Evolutionary conservation across 208 protist genomes (phyloP).

Genomic region (Wallacemonas sp.): DNA sequence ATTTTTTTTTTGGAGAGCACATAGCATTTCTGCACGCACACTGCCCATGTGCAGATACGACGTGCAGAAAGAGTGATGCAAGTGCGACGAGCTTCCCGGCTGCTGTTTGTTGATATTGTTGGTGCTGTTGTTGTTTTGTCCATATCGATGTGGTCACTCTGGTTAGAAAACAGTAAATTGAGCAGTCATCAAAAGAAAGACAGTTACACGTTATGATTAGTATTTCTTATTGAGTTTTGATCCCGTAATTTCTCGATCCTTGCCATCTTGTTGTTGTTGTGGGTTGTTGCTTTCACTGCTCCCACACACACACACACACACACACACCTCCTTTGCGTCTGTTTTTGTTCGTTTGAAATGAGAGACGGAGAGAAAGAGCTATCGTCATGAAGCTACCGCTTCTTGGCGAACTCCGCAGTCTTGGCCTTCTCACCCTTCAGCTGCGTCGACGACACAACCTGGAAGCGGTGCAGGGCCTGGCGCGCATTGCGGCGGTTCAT

Average conservation of each 20-base stretch:
- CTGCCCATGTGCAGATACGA: too few species aligned
- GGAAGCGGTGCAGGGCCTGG: constrained; percentile 81
- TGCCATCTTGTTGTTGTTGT: neutral
- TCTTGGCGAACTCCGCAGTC: constrained; percentile 35
- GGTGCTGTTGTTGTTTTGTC: too few species aligned
- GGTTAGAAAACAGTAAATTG: too few species aligned
- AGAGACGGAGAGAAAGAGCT: neutral
- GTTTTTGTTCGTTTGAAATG: neutral
- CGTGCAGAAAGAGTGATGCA: too few species aligned
- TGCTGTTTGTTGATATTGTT: too few species aligned
- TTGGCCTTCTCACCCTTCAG: constrained; percentile 90
- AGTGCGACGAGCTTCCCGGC: too few species aligned
- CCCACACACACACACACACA: neutral
- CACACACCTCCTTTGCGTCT: too few species aligned
- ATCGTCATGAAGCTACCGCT: constrained; percentile 11
- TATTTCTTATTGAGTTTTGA: neutral
- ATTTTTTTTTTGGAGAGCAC: too few species aligned
- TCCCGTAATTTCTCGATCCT: too few species aligned
- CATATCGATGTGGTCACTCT: too few species aligned
- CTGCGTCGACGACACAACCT: constrained; percentile 48
- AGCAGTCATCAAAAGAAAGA: too few species aligned
- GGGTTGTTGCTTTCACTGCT: neutral
- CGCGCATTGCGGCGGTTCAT: constrained; percentile 89
- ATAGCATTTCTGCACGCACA: too few species aligned
- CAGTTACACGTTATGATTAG: constrained; percentile 1